Evolutionary conservation across 805 yeast genomes (phyloP).

Genomic region (Metschnikowia colocasiae): DNA sequence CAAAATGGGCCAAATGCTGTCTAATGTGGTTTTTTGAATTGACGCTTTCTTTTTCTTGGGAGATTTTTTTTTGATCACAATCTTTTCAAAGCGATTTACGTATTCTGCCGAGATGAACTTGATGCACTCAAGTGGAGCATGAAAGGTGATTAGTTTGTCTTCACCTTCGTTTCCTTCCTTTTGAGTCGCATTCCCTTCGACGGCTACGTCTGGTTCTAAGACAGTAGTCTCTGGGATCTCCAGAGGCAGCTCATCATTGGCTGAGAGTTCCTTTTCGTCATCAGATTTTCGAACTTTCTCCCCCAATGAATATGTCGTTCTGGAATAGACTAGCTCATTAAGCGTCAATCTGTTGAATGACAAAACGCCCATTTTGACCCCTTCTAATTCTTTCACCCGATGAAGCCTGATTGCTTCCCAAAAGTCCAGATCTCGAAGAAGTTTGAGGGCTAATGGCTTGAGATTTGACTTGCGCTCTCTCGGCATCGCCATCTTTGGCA

Average conservation of each 20-base stretch:
- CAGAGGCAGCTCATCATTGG: neutral
- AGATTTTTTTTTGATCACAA: constrained; percentile 9
- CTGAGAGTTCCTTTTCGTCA: neutral
- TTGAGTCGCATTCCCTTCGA: neutral
- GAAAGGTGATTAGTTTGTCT: constrained; percentile 9
- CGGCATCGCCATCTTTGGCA: constrained; percentile 12
- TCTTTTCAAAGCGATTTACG: constrained; percentile 14
- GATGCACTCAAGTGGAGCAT: constrained; percentile 21
- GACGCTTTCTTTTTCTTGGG: constrained; percentile 16
- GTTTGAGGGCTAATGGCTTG: constrained; percentile 15
- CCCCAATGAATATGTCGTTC: neutral
- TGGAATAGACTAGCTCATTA: constrained; percentile 15
- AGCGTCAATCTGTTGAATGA: constrained; percentile 14
- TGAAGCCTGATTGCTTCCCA: constrained; percentile 11
- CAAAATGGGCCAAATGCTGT: constrained; percentile 16
- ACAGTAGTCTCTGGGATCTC: neutral
- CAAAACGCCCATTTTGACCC: constrained; percentile 12
- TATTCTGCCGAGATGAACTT: constrained; percentile 14
- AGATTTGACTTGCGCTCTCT: constrained; percentile 15
- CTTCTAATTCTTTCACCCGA: constrained; percentile 13
- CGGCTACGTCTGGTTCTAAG: constrained; percentile 1
- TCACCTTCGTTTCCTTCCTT: constrained; percentile 9
- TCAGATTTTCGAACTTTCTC: neutral
- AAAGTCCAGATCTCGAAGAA: constrained; percentile 10
- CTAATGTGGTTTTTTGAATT: constrained; percentile 29